Conservation (phyloP, 1,284 basidiomycete species). For the Tylopilus sp. region DNA sequence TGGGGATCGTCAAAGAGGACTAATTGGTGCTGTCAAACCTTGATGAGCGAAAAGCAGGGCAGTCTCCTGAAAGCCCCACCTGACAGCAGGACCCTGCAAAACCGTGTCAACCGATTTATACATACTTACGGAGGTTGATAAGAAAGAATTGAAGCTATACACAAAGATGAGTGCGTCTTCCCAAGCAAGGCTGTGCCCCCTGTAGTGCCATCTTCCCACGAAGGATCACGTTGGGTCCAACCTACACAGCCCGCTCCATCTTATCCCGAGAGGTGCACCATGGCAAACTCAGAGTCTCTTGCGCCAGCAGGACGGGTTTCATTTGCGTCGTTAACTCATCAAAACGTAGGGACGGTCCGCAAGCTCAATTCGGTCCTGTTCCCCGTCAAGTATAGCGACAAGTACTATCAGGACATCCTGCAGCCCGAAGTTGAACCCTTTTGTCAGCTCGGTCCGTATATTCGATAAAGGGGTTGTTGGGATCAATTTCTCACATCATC, state of each 20-base stretch:
- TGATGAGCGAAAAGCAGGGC: conserved; percentile 20
- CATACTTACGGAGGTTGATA: conserved; percentile 28
- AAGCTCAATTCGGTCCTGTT: conserved; percentile 79
- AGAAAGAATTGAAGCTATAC: conserved; percentile 20
- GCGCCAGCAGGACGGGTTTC: conserved; percentile 48
- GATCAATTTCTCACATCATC: conserved; percentile 24
- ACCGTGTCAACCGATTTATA: conserved; percentile 16
- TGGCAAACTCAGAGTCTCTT: conserved; percentile 24
- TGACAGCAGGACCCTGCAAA: conserved; percentile 27
- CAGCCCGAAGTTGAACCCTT: conserved; percentile 70
- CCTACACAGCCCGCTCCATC: conserved; percentile 15
- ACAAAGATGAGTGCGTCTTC: conserved; percentile 12
- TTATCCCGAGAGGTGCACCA: conserved; percentile 6
- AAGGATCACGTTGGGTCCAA: conserved; percentile 18
- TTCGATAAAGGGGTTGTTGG: conserved; percentile 11
- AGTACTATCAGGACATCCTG: conserved; percentile 74
- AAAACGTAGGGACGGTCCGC: conserved; percentile 78
- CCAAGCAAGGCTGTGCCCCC: conserved; percentile 15
- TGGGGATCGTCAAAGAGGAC: conserved; percentile 19
- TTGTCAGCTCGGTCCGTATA: conserved; percentile 66
- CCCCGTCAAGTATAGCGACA: conserved; percentile 78
- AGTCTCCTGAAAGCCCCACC: conserved; percentile 8
- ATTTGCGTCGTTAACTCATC: conserved; percentile 68
- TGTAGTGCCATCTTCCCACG: conserved; percentile 22
- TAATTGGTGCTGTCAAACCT: conserved; percentile 28